phyloP scores from a whole-genome alignment of 2,329 filamentous ascomycete genomes.

The Talaromyces sp. region DNA sequence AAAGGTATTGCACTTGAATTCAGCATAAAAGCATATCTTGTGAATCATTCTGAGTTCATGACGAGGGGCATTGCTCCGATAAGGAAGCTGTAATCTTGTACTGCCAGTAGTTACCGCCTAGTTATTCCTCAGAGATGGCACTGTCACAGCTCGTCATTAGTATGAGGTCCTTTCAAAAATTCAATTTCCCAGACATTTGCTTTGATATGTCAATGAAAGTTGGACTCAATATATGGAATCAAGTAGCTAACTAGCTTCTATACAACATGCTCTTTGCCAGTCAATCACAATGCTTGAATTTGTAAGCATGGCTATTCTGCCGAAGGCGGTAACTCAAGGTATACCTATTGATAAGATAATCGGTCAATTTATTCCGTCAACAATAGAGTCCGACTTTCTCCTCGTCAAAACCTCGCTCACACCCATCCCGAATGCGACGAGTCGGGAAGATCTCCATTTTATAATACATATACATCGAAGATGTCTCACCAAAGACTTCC shows the following conservation, averaged over 20 bases:
- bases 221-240: not conserved
- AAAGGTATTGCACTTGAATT: not conserved
- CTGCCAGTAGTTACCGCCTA: not conserved
- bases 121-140: not conserved
- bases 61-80: not conserved
- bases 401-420: not conserved
- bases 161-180: no score
- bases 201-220: not conserved
- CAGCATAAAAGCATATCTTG: not conserved
- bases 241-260: not conserved
- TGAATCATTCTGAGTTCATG: not conserved
- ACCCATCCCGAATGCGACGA: not conserved
- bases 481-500: constrained; percentile 6
- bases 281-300: constrained; percentile 10
- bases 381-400: not conserved
- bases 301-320: constrained; percentile 14
- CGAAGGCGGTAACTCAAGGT: constrained; percentile 9
- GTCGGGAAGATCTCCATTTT: not conserved
- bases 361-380: not conserved
- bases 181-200: no score
- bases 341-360: constrained; percentile 10
- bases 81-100: not conserved
- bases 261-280: not conserved
- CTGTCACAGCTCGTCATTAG: not conserved
- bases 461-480: not conserved